Percentiles rank a stretch among this genome's conserved stretches.
phyloP scores from a whole-genome alignment of 2,329 filamentous ascomycete species.

The Escovopsis sp. region DNA sequence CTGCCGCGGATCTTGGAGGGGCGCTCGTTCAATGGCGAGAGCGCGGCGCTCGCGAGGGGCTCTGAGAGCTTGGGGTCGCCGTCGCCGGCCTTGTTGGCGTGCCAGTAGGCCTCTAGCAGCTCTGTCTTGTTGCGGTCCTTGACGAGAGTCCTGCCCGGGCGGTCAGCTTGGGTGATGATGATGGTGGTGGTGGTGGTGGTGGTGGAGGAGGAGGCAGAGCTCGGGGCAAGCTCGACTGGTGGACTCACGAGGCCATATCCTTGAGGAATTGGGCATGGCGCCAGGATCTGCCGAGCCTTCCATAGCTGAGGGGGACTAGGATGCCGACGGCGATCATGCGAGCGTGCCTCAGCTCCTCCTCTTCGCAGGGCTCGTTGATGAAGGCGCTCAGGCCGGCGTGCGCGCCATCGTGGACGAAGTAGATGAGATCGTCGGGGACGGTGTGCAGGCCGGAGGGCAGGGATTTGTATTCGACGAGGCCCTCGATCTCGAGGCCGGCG shows the following conservation, averaged over 20 bases:
- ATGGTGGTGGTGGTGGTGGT: too few relatives aligned
- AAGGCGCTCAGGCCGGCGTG: conserved; percentile 89
- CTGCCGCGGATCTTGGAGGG: conserved; percentile 31
- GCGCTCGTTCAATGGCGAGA: conserved; percentile 14
- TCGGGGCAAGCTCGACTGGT: background rate
- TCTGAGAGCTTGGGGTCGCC: conserved; percentile 10
- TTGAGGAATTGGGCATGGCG: conserved; percentile 66
- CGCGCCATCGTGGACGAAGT: conserved; percentile 71
- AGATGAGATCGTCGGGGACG: conserved; percentile 76
- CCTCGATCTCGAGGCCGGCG: conserved; percentile 60
- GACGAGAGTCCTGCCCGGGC: conserved; percentile 38
- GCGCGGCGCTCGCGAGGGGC: conserved; percentile 24
- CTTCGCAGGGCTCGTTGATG: conserved; percentile 66
- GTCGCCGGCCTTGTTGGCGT: conserved; percentile 29
- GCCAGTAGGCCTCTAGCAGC: conserved; percentile 70
- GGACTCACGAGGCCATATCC: conserved; percentile 52
- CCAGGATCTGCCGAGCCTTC: conserved; percentile 79
- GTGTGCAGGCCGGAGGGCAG: conserved; percentile 86
- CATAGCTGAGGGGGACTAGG: conserved; percentile 72
- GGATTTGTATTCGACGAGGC: conserved; percentile 89
- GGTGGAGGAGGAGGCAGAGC: background rate
- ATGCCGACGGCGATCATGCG: conserved; percentile 87
- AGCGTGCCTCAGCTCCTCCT: conserved; percentile 66
- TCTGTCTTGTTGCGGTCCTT: conserved; percentile 47
- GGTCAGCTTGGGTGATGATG: conserved; percentile 10